Evolutionary conservation across 169 alveolate species (phyloP), one percentile per base, ranked within the genome.

Genomic region (Plasmodium vivax): DNA sequence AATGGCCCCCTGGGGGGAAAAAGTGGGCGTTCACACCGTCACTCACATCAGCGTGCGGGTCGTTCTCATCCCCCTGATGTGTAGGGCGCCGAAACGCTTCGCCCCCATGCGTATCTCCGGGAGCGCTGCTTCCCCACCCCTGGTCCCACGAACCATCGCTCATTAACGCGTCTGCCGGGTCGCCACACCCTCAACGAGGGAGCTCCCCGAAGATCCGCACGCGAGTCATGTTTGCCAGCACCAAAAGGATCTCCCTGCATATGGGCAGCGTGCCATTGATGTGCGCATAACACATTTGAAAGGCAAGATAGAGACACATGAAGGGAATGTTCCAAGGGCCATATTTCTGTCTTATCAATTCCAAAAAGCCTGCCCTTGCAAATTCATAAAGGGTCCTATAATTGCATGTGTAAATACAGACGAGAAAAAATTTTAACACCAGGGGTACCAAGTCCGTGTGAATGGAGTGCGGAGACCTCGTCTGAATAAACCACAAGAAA

Each of bases 241-340:
- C 56, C 27, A 82, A 54, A 16, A 92, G 58, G 19, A 47, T 82
- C 6, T 72, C 32, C 45, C 80, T 92, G 47, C 47, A 51, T 23
- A n/a, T 32, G n/a, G 58, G 23, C 3, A 36, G 16, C 23, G 32
- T 34, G 27, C 75, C 54, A 27, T 54, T 82, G 56, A 73, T 58
- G n/a, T 82, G 58, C 5, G 74, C 82, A 72, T 47, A 82, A 30
- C 92, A 92, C 32, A 92, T 92, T 47, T 82, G 47, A 74, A 92
- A 92, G 5, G 92, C 9, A 19, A 73, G 68, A 19, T 72, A 45
- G 34, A 92, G 14, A 71, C 87, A 81, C 16, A 92, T 30, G 72
- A 82, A 92, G 38, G 95, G 54, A 6, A 92, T 43, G 19, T 92
- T 92, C 95, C 95, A 92, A 1, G 84, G 36, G 27, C 95, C 95